A percentile compares a stretch with the other conserved stretches of the same genome.
These are phyloP conservation scores for Carex littledalei DNA, from an alignment of 176 grass and related monocot species.

Conservation along the genomic window DNA sequence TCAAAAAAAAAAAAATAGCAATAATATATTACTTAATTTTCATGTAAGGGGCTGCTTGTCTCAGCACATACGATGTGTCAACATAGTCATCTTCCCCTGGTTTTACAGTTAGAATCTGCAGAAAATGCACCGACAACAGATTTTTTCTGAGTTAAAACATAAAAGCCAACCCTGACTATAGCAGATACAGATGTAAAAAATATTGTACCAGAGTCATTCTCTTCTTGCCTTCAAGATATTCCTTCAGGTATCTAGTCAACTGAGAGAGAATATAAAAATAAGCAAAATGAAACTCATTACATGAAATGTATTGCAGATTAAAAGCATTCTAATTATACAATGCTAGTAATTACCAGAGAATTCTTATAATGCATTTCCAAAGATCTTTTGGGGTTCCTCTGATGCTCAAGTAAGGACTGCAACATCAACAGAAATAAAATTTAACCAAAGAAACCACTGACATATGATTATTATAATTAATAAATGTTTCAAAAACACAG, in stretches of 20 bases:
- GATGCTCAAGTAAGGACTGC: conserved; percentile 80
- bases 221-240: conserved; percentile 87
- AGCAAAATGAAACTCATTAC: conserved; percentile 15
- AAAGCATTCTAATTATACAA: conserved; percentile 13
- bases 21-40: conserved; percentile 84
- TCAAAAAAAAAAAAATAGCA: not conserved
- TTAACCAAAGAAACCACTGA: not conserved
- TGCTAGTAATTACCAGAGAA: conserved; percentile 54
- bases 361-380: conserved; percentile 90
- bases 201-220: conserved; percentile 74
- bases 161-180: not conserved
- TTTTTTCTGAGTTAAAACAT: not conserved
- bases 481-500: conserved; percentile 21
- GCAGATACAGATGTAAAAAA: conserved; percentile 20
- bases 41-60: conserved; percentile 98
- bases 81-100: conserved; percentile 74
- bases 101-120: conserved; percentile 87
- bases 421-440: conserved; percentile 22
- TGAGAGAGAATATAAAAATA: conserved; percentile 32
- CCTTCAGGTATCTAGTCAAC: conserved; percentile 90
- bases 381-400: conserved; percentile 76
- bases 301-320: not conserved
- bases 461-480: conserved; percentile 1
- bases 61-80: conserved; percentile 86
- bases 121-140: not conserved